phyloP scores from a whole-genome alignment of 352 stramenopile genomes.

The Phytophthora sansomeana region DNA sequence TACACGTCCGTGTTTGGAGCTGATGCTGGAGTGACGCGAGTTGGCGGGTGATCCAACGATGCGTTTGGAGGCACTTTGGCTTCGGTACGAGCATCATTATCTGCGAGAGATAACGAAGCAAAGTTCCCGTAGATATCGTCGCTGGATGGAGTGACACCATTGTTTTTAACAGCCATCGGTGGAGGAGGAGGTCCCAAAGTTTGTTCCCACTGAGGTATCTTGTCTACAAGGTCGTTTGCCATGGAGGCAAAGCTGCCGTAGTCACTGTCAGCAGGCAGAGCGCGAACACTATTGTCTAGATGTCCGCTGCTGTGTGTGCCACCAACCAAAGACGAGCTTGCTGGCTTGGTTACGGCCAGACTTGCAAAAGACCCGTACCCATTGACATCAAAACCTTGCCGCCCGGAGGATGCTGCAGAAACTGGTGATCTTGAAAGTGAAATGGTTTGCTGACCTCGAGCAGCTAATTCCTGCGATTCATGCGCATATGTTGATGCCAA shows the following conservation, averaged over 20 bases:
- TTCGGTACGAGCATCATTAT: not conserved
- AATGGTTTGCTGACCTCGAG: slow-evolving; percentile 17
- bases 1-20: slow-evolving; percentile 35
- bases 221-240: slow-evolving; percentile 17
- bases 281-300: not conserved
- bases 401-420: slow-evolving; percentile 6
- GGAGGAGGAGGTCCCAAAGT: slow-evolving; percentile 32
- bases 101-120: slow-evolving; percentile 28
- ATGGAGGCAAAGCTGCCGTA: slow-evolving; percentile 41
- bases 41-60: not conserved
- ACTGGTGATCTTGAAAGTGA: slow-evolving; percentile 29
- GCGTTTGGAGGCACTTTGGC: slow-evolving; percentile 3
- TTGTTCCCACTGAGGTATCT: slow-evolving; percentile 26
- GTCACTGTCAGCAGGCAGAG: slow-evolving; percentile 5
- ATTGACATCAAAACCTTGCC: slow-evolving; percentile 10
- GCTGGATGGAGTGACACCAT: slow-evolving; percentile 12
- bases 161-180: slow-evolving; percentile 10
- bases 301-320: not conserved
- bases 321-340: not conserved
- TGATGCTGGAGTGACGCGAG: slow-evolving; percentile 6
- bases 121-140: slow-evolving; percentile 49
- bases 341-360: slow-evolving; percentile 33
- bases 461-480: slow-evolving; percentile 35
- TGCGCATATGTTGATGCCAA: slow-evolving; percentile 32
- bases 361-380: slow-evolving; percentile 43